These are phyloP conservation scores for Mycosphaerella arachidis DNA, from an alignment of 2,329 filamentous ascomycete species.

Conservation along the genomic window DNA sequence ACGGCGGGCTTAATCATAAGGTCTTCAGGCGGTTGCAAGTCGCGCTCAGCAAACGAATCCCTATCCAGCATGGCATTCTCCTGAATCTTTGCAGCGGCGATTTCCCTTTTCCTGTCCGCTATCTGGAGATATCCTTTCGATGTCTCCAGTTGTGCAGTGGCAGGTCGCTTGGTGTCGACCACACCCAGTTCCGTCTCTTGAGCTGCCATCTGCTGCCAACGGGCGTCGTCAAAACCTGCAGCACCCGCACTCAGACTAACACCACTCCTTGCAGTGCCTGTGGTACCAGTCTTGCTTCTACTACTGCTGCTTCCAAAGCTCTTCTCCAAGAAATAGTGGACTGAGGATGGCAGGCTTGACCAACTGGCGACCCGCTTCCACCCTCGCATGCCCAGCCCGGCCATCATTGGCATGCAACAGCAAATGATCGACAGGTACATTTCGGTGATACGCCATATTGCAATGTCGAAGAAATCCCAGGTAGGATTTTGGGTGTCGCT, in stretches of 20 bases:
- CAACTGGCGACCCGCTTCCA: neutral
- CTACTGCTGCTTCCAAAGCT: neutral
- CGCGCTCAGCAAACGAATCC: neutral
- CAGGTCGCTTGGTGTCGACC: neutral
- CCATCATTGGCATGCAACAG: conserved; percentile 12
- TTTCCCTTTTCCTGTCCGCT: neutral
- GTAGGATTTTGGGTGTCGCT: neutral
- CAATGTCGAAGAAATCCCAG: conserved; percentile 9
- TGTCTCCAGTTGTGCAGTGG: neutral
- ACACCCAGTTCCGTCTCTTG: neutral
- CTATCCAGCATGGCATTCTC: neutral
- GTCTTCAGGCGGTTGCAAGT: neutral
- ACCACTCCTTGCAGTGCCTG: neutral
- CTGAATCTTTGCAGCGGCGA: neutral
- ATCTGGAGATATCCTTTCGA: neutral
- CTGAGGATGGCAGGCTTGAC: neutral
- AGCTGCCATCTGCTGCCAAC: neutral
- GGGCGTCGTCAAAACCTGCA: neutral
- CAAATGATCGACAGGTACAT: conserved; percentile 10
- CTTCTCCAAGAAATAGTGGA: neutral
- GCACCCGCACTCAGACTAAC: neutral
- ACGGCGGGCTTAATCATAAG: neutral
- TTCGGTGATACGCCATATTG: conserved; percentile 4
- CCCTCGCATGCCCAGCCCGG: conserved; percentile 4
- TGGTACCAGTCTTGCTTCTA: neutral